These are phyloP conservation scores for Pelargonium hybrid DNA, from an alignment of 441 rosid species.

Conservation along the genomic window DNA sequence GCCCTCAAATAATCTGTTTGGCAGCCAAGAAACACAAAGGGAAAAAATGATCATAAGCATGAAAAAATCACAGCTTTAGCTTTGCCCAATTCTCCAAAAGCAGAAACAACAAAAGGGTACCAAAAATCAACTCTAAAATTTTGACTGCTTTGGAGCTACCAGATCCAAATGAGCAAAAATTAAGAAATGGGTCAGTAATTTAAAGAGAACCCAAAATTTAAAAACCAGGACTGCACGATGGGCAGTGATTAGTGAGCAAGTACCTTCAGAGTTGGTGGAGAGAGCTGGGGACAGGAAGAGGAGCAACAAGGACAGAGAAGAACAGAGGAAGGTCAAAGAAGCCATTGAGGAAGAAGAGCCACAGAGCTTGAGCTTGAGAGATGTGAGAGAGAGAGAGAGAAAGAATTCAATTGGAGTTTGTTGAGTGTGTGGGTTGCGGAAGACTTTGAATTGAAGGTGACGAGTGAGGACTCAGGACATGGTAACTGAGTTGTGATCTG, in stretches of 20 bases:
- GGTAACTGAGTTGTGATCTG: neutral
- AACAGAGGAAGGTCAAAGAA: neutral
- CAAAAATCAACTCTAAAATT: no score
- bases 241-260: neutral
- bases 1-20: neutral
- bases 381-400: slow-evolving; percentile 9
- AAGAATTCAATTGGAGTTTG: neutral
- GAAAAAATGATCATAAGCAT: neutral
- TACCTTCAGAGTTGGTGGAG: slow-evolving; percentile 62
- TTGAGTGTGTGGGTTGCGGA: neutral
- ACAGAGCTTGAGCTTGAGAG: neutral
- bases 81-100: neutral
- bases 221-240: neutral
- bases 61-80: neutral
- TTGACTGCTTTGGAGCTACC: neutral
- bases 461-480: neutral
- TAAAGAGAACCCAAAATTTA: neutral
- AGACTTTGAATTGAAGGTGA: neutral
- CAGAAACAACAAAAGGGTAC: no score
- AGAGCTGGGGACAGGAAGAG: slow-evolving; percentile 29
- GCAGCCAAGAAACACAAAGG: neutral
- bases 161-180: neutral
- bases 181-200: neutral
- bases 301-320: neutral
- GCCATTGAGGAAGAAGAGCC: slow-evolving; percentile 13